Conservation (phyloP, 1,284 basidiomycete species). For the Ceratobasidium sp. region DNA sequence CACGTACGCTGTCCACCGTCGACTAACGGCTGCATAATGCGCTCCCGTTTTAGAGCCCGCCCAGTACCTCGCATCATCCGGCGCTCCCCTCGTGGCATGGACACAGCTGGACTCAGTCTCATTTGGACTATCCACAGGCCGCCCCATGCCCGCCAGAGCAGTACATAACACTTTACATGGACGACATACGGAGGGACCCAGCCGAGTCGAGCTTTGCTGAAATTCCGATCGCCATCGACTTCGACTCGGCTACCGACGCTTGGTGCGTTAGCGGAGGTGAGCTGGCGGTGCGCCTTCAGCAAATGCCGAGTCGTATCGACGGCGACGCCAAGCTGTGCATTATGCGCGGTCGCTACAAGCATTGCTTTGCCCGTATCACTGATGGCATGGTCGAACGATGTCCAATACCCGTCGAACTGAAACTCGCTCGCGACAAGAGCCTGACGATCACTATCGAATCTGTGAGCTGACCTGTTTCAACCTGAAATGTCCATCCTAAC, state of each 20-base stretch:
- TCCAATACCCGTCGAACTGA: constrained; percentile 48
- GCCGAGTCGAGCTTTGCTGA: constrained; percentile 68
- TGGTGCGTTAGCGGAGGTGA: constrained; percentile 74
- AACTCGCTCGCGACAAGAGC: constrained; percentile 47
- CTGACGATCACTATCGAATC: constrained; percentile 50
- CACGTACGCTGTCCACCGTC: not conserved
- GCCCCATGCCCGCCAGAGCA: constrained; percentile 9
- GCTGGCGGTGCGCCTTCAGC: constrained; percentile 63
- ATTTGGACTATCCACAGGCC: not conserved
- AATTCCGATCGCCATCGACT: constrained; percentile 62
- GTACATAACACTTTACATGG: constrained; percentile 46
- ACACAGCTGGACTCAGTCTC: constrained; percentile 17
- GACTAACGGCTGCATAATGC: not conserved
- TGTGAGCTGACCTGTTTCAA: constrained; percentile 39
- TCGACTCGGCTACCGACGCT: constrained; percentile 56
- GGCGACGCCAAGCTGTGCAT: constrained; percentile 73
- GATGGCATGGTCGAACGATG: constrained; percentile 51
- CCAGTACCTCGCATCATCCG: constrained; percentile 6
- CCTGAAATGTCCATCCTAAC: constrained; percentile 11
- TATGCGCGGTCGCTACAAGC: constrained; percentile 70
- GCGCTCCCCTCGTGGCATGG: constrained; percentile 9
- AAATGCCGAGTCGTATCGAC: constrained; percentile 69
- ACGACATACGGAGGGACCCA: constrained; percentile 56
- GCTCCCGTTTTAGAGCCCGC: constrained; percentile 6
- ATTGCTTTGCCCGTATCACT: constrained; percentile 69